Conservation (phyloP, 371 early-diverging fungal species). For the Mortierella sp. region DNA sequence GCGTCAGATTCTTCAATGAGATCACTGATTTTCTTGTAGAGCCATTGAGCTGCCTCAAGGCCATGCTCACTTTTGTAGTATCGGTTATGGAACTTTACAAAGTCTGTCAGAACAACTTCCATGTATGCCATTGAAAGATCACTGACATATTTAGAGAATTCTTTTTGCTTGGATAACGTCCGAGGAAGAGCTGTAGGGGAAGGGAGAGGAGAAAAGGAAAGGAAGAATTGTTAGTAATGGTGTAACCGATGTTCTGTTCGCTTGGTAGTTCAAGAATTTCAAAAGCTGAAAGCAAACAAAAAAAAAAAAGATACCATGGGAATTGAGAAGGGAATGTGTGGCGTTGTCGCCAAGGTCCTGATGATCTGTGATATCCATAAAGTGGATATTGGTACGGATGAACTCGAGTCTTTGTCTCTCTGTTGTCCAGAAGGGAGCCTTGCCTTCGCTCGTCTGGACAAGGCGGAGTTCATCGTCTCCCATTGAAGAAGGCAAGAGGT, state of each 20-base stretch:
- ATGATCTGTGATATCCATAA: slow-evolving; percentile 93
- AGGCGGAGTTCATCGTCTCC: slow-evolving; percentile 29
- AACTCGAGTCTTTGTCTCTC: slow-evolving; percentile 75
- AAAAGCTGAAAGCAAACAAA: background rate
- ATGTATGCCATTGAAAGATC: slow-evolving; percentile 74
- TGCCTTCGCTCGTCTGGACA: slow-evolving; percentile 58
- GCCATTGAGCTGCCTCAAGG: slow-evolving; percentile 81
- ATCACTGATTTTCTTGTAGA: slow-evolving; percentile 69
- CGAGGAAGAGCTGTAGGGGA: slow-evolving; percentile 62
- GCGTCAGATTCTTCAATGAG: slow-evolving; percentile 61
- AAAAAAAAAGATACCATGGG: background rate
- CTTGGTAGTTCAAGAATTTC: background rate
- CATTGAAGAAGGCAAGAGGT: background rate
- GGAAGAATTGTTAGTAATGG: background rate
- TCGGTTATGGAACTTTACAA: slow-evolving; percentile 88
- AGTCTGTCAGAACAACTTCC: slow-evolving; percentile 71
- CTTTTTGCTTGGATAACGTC: slow-evolving; percentile 60
- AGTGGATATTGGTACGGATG: slow-evolving; percentile 72
- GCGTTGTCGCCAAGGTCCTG: slow-evolving; percentile 6
- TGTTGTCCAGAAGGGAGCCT: slow-evolving; percentile 72
- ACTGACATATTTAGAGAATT: slow-evolving; percentile 67
- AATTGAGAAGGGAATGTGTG: background rate
- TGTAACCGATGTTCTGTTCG: background rate
- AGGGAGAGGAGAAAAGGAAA: background rate
- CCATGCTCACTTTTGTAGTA: slow-evolving; percentile 89